phyloP scores from a whole-genome alignment of 2,329 filamentous ascomycete species.

The Botrytis elliptica region DNA sequence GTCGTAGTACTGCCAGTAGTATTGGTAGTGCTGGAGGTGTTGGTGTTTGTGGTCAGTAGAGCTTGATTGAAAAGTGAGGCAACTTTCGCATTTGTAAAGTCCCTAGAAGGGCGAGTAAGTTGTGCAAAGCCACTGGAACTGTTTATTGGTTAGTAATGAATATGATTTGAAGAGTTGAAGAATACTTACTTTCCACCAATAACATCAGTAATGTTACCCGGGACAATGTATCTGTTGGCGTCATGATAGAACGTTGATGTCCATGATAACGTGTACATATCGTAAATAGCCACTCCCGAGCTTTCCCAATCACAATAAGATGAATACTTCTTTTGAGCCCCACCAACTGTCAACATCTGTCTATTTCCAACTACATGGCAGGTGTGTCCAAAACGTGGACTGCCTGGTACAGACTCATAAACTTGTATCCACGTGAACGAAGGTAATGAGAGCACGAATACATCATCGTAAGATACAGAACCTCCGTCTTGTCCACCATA shows the following conservation, averaged over 20 bases:
- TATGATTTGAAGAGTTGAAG: too few species aligned
- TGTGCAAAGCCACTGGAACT: conserved; percentile 17
- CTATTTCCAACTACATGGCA: conserved; percentile 42
- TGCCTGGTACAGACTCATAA: conserved; percentile 38
- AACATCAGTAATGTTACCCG: conserved; percentile 28
- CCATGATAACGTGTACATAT: conserved; percentile 38
- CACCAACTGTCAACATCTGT: conserved; percentile 46
- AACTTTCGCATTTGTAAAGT: conserved; percentile 2
- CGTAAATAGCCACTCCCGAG: conserved; percentile 38
- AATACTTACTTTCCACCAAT: conserved; percentile 37
- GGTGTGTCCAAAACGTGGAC: conserved; percentile 43
- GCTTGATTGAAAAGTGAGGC: conserved; percentile 16
- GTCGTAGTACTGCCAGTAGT: neutral
- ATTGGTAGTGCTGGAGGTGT: neutral
- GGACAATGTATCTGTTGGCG: conserved; percentile 36
- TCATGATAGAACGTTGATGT: conserved; percentile 36
- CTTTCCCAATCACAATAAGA: conserved; percentile 39
- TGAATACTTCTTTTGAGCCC: conserved; percentile 26
- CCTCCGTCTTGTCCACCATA: conserved; percentile 48
- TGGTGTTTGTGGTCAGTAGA: neutral
- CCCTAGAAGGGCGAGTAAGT: neutral
- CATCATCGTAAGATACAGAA: conserved; percentile 42
- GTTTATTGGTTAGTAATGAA: neutral
- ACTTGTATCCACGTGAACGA: conserved; percentile 45
- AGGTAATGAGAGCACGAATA: conserved; percentile 47